Evolutionary conservation across 1,284 basidiomycete genomes (phyloP).

Genomic region (Microbotryomycetes sp.): DNA sequence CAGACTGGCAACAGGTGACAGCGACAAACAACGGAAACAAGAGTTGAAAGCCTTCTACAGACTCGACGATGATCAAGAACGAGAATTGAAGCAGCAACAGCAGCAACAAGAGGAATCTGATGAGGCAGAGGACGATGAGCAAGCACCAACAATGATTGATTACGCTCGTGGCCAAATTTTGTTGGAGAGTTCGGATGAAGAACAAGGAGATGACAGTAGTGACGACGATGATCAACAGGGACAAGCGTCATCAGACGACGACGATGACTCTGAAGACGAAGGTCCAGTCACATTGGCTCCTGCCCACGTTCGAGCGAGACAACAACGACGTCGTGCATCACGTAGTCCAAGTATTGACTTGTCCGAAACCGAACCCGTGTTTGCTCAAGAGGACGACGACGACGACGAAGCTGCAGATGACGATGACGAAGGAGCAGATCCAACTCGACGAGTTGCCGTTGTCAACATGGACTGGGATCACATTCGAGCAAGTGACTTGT

Average conservation of each 20-base stretch:
- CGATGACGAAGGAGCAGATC: constrained; percentile 40
- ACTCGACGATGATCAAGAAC: constrained; percentile 47
- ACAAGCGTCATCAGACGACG: constrained; percentile 27
- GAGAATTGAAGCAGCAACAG: constrained; percentile 17
- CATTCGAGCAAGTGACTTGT: constrained; percentile 81
- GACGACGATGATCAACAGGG: too few species aligned
- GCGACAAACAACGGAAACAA: constrained; percentile 59
- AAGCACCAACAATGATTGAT: constrained; percentile 58
- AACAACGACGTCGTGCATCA: constrained; percentile 13
- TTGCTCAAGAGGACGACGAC: constrained; percentile 35
- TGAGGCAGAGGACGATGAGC: constrained; percentile 39
- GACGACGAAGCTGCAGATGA: constrained; percentile 43
- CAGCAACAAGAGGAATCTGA: constrained; percentile 41
- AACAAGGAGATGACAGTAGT: too few species aligned
- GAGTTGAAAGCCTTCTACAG: constrained; percentile 77
- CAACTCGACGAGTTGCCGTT: constrained; percentile 70
- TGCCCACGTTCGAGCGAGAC: constrained; percentile 9
- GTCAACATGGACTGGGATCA: constrained; percentile 99
- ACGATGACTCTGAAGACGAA: constrained; percentile 14
- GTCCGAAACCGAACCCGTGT: constrained; percentile 26
- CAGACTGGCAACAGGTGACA: constrained; percentile 49
- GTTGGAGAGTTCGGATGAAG: constrained; percentile 67
- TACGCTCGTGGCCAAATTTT: constrained; percentile 83
- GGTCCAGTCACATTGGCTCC: constrained; percentile 29
- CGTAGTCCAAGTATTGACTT: constrained; percentile 34